Evolutionary conservation across 2,329 filamentous ascomycete species (phyloP).

Genomic region (Xylaria sp.): DNA sequence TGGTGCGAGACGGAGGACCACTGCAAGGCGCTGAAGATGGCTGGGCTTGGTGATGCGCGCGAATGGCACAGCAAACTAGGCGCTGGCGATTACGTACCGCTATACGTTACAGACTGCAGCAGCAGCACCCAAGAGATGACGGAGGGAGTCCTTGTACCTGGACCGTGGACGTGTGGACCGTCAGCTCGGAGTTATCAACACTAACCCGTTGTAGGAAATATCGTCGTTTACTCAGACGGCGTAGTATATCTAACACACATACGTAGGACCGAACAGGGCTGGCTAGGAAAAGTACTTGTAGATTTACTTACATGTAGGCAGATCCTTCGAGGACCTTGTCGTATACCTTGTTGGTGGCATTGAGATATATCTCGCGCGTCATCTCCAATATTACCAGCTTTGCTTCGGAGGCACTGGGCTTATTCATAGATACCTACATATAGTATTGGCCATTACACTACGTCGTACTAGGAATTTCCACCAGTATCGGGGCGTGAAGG

Average conservation of each 20-base stretch:
- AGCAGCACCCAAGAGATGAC: background rate
- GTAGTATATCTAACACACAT: too few relatives aligned
- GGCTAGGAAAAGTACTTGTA: too few relatives aligned
- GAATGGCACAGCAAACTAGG: background rate
- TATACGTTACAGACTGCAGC: background rate
- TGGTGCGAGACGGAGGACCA: background rate
- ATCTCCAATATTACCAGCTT: too few relatives aligned
- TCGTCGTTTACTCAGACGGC: background rate
- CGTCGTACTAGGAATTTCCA: background rate
- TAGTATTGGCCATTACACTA: too few relatives aligned
- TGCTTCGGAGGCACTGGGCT: too few relatives aligned
- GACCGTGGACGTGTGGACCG: background rate
- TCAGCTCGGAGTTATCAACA: background rate
- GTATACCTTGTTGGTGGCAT: background rate
- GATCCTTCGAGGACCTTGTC: too few relatives aligned
- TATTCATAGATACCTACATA: background rate
- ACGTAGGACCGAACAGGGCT: too few relatives aligned
- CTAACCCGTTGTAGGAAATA: constrained; percentile 7
- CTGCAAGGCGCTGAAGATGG: constrained; percentile 11
- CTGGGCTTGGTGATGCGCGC: constrained; percentile 2
- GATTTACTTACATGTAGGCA: too few relatives aligned
- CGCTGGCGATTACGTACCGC: constrained; percentile 3
- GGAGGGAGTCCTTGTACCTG: background rate
- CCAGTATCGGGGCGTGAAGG: background rate
- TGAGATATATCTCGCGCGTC: background rate